Evolutionary conservation across 2,329 filamentous ascomycete genomes (phyloP).

Genomic region (Pochonia chlamydosporia): DNA sequence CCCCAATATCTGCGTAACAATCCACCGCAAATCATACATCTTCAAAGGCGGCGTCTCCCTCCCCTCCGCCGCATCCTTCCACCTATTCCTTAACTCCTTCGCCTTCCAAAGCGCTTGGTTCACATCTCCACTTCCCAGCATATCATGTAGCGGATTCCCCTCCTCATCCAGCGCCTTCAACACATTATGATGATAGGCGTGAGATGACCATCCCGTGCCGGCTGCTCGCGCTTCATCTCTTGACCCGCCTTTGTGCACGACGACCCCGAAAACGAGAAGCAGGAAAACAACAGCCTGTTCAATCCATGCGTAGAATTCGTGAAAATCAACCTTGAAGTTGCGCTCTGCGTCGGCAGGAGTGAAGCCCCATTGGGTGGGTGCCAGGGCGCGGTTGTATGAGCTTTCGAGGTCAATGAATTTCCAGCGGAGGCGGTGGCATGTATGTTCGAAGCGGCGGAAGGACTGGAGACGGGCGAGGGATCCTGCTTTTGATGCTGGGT

Average conservation of each 20-base stretch:
- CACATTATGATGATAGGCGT: constrained; percentile 66
- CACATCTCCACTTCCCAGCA: constrained; percentile 50
- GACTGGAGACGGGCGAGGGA: constrained; percentile 27
- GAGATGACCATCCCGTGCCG: constrained; percentile 19
- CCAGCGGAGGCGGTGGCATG: constrained; percentile 56
- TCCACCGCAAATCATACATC: constrained; percentile 56
- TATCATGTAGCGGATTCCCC: constrained; percentile 48
- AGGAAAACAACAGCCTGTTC: constrained; percentile 65
- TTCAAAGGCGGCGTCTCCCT: constrained; percentile 37
- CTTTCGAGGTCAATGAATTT: constrained; percentile 55
- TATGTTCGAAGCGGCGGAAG: constrained; percentile 53
- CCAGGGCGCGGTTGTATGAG: constrained; percentile 47
- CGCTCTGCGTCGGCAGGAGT: constrained; percentile 45
- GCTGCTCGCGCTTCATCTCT: background rate
- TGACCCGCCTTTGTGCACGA: constrained; percentile 29
- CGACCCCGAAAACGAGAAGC: constrained; percentile 57
- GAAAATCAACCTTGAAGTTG: constrained; percentile 75
- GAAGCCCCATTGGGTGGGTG: constrained; percentile 28
- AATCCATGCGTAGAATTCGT: constrained; percentile 69
- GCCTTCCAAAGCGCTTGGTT: constrained; percentile 55
- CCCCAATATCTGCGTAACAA: constrained; percentile 49
- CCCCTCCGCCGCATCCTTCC: constrained; percentile 60
- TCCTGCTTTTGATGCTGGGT: background rate
- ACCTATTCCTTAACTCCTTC: constrained; percentile 65
- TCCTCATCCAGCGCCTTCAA: constrained; percentile 54